Evolutionary conservation across 768 basidiomycete species (phyloP), one percentile per base, ranked within the genome.

Genomic region (Amanita jacksonii): DNA sequence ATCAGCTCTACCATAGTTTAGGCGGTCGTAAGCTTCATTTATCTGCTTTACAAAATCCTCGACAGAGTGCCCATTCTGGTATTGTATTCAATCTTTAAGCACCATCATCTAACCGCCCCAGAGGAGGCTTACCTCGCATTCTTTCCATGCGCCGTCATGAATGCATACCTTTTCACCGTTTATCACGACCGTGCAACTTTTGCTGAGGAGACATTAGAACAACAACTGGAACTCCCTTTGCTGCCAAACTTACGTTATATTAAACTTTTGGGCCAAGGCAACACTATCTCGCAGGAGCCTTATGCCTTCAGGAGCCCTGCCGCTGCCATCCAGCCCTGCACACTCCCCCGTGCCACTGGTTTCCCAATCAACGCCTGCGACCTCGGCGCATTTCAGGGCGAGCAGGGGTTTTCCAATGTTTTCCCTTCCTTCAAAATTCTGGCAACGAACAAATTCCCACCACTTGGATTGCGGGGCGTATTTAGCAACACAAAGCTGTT

Each of bases 161-260:
- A 90, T 69, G 55, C 88, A 91, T 10, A 82, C 76, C 49, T 72
- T 64, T 51, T 65, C 68, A 2, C 68, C 72, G 52, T 75, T 82
- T 54, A 97, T 85, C 30, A 89, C 54, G 35, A 97, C 68, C 5
- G 91, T 91, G 65, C 92, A 96, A 57, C 89, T 92, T 63, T 81
- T 91, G 43, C 79, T 85, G 13, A 15, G 8, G 23, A 16, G 12
- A 20, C 13, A 18, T 32, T 6, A 15, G 30, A 15, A 16, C 3
- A 10, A 6, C 27, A 28, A 6, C 13, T 32, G 6, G 35, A n/a
- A n/a, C 15, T 13, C 12, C 3, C 8, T 32, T 20, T 20, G 22
- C 24, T 16, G 2, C 4, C 12, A 2, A 37, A 31, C 64, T 25
- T 60, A 86, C 87, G 64, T 55, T 49, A 93, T 76, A 3, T 67